Evolutionary conservation across 2,329 filamentous ascomycete genomes (phyloP), one percentile per base, ranked within the genome.

Genomic region (Aspergillus melleus): DNA sequence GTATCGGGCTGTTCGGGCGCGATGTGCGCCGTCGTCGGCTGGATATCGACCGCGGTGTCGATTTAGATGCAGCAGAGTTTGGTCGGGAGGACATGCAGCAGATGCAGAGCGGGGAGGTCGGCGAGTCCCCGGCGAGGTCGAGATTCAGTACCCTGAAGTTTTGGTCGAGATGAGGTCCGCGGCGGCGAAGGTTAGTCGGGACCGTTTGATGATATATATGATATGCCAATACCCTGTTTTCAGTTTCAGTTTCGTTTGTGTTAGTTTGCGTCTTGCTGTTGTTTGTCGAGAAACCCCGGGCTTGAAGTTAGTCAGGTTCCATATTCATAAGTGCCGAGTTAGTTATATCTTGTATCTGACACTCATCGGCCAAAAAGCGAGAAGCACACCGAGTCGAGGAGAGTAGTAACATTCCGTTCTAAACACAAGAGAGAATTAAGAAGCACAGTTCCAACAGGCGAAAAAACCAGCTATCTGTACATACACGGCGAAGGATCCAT

Each of bases 1-100:
- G 81, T 14, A 72, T 96, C 32, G 91, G 92, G 0, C 67, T 89
- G 49, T 90, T 93, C 72, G 91, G 91, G 1, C 67, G 82, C 11
- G 65, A 71, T 50, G 73, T 79, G n/a, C 69, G 71, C 32, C 71
- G 71, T 51, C 68, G 74, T 16, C 69, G 79, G n/a, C 66, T 75
- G 63, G 77, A 80, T 53, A 69, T 76, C 36, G 79, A 80, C 64
- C 64, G 68, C 6, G 72, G 70, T 0, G 22, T 70, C 44, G 64
- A 67, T 59, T 24, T 72, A 55, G 65, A 66, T 52, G 60, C 51
- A 12, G 44, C 16, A 24, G 52, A 51, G 16, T 26, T 16, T 22
- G 52, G 49, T 22, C 50, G 30, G 5, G 54, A 51, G 20, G 52
- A 44, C 51, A 51, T 11, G 42, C 22, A 49, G 10, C 24, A 54